Conservation (phyloP, 139 green algal species). For the Ulvella scutata region DNA sequence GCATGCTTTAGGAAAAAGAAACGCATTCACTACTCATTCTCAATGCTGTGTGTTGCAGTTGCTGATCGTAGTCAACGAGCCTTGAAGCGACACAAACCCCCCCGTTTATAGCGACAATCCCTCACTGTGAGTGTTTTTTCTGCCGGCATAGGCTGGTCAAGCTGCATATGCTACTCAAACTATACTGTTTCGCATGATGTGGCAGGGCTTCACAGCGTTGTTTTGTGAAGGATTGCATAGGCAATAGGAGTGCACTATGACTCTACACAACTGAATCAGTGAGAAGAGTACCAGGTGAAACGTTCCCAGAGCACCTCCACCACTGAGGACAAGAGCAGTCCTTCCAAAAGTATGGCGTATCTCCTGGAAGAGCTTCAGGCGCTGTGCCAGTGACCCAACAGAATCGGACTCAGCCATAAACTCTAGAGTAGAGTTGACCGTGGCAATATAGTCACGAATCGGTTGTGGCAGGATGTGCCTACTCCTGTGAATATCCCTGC, state of each 20-base stretch:
- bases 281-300: too few relatives aligned
- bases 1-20: too few relatives aligned
- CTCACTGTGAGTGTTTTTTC: neutral
- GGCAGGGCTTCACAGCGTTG: neutral
- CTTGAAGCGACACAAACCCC: too few relatives aligned
- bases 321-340: conserved; percentile 86
- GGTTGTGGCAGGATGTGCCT: conserved; percentile 28
- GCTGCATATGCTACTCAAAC: neutral
- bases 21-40: too few relatives aligned
- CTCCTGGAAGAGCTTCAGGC: conserved; percentile 54
- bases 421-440: conserved; percentile 56
- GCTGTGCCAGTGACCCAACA: neutral
- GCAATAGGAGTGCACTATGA: neutral
- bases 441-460: conserved; percentile 87
- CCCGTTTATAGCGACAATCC: neutral
- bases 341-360: conserved; percentile 88
- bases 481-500: neutral
- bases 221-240: neutral
- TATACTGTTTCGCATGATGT: neutral
- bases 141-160: neutral
- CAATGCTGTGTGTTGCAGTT: too few relatives aligned
- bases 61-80: too few relatives aligned
- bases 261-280: too few relatives aligned
- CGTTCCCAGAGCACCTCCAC: conserved; percentile 75
- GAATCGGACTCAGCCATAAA: neutral